Base-by-base conservation (phyloP, 2,329 filamentous ascomycete species). In the Sporothrix euskadiensis region DNA sequence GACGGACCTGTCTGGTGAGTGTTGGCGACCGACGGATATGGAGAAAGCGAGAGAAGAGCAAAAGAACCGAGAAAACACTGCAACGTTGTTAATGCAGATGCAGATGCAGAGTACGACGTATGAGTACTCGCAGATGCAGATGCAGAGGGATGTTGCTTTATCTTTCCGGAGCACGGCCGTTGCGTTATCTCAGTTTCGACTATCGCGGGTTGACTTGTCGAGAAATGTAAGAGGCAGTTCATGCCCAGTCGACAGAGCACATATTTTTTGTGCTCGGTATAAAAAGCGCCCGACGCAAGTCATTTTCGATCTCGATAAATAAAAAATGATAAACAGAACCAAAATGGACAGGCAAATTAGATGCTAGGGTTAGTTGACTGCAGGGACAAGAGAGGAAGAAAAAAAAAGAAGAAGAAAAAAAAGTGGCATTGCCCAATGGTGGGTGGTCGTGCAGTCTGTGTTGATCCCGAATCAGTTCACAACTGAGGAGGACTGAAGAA, bases 71-170 rank as follows among this genome's bases (percentile, higher is more conserved):
- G 35, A 8, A 39, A 56, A 59, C 7, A 12, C 49, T 41, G 47
- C 26, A 70, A 57, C 47, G 52, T 57, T 41, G 39, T 70, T 35
- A 44, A 44, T 65, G 59, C n/a, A 44, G 35, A 44, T 65, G 59
- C n/a, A 44, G 35, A 44, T 65, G 35, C 59, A 59, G 30, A 14
- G 4, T 16, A 52, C 7, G 9, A 57, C 14, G 26, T 14, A 16
- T 22, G 8, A 32, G 26, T 39, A 39, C 14, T 41, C 19, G 32
- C 22, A 22, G 54, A 63, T 63, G 59, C 57, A 61, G 30, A 39
- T 61, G 57, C 59, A 26, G 5, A 26, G 59, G n/a, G 59, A 65
- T 65, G 35, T n/a, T 65, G 59, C 59, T 44, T 16, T 44, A 65
- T 65, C 35, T 44, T 63, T 65, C 59, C 35, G 19, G n/a, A 65